Evolutionary conservation across 2,329 filamentous ascomycete genomes (phyloP), one percentile per base, ranked within the genome.

Genomic region (Aspergillus tanneri): DNA sequence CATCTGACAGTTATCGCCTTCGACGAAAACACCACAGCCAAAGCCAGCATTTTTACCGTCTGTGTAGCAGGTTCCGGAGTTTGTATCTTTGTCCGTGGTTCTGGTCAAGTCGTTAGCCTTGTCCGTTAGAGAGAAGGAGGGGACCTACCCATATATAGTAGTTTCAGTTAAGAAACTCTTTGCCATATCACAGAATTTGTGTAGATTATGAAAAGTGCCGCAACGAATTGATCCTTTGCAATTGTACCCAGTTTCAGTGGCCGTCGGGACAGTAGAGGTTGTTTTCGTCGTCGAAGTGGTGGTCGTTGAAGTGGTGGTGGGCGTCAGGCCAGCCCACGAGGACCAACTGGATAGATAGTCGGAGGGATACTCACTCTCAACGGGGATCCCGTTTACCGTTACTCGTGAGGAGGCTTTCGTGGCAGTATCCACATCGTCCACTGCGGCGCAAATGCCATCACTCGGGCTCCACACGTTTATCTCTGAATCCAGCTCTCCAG

Each of bases 11-110:
- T 37, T 32, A 23, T 42, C 27, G 5, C 49, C 49, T 18, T 48
- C 12, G 21, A 52, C 37, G 18, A 52, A 52, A 9, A 52, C 41
- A 6, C 45, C 49, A n/a, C 45, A 52, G n/a, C 49, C 49, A 16
- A 48, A 43, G 21, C 45, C 49, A 9, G 36, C 41, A 19, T 48
- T 42, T 23, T 38, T 47, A 6, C 41, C 45, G n/a, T 48, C 45
- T 2, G 49, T 52, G 36, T 48, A 52, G 41, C 49, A 52, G 4
- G 11, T 23, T 4, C 49, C 40, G 19, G 23, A 25, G 10, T 47
- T n/a, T 3, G 25, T 14, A 10, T 28, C 24, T 3, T n/a, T 10
- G 11, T 35, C 40, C 7, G 41, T 45, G 2, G 19, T 45, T 30
- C 14, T 43, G 23, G 5, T 6, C 3, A 14, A 19, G 21, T 10